Evolutionary conservation across 2,329 filamentous ascomycete species (phyloP).

Genomic region (Lecanicillium sp.): DNA sequence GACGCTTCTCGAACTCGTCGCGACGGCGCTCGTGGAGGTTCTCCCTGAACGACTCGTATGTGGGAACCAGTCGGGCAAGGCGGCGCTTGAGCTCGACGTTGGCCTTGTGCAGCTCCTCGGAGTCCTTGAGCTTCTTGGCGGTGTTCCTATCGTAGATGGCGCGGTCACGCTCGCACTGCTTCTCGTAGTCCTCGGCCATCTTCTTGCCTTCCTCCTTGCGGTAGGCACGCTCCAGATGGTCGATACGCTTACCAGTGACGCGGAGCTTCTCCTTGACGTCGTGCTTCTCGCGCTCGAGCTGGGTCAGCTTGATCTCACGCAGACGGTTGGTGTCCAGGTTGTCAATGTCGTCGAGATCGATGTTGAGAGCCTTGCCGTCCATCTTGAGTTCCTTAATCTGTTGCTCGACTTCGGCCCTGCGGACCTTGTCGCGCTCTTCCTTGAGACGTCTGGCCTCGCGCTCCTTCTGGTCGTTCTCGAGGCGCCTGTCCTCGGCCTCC

Average conservation of each 20-base stretch:
- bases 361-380: slow-evolving; percentile 66
- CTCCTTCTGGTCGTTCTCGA: slow-evolving; percentile 87
- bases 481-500: slow-evolving; percentile 81
- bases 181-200: slow-evolving; percentile 75
- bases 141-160: slow-evolving; percentile 76
- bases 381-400: slow-evolving; percentile 88
- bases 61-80: slow-evolving; percentile 74
- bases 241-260: slow-evolving; percentile 89
- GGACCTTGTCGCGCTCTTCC: slow-evolving; percentile 82
- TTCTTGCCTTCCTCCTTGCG: slow-evolving; percentile 94
- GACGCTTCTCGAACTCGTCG: slow-evolving; percentile 92
- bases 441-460: slow-evolving; percentile 81
- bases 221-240: slow-evolving; percentile 95
- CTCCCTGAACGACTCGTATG: slow-evolving; percentile 77
- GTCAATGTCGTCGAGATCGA: slow-evolving; percentile 76
- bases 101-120: slow-evolving; percentile 84
- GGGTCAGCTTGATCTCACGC: slow-evolving; percentile 88
- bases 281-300: slow-evolving; percentile 97
- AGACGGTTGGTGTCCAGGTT: slow-evolving; percentile 85
- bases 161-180: slow-evolving; percentile 71
- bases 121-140: slow-evolving; percentile 68
- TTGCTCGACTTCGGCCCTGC: slow-evolving; percentile 89
- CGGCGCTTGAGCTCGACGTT: slow-evolving; percentile 92
- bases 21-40: slow-evolving; percentile 80
- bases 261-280: slow-evolving; percentile 87